Evolutionary conservation across 352 stramenopile genomes (phyloP).

Genomic region (Phytopythium litorale): DNA sequence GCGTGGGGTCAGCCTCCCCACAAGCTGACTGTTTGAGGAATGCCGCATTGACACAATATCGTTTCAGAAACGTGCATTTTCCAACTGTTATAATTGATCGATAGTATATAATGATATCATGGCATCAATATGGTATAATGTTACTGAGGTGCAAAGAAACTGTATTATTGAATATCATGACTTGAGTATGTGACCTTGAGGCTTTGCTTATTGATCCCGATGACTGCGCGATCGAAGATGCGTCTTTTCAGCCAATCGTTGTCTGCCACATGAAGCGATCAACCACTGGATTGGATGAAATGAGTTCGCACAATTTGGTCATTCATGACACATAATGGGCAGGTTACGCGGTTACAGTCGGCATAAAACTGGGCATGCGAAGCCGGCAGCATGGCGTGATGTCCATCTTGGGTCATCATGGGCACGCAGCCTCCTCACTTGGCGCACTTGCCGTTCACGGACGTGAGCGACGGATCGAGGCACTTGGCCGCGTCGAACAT

Average conservation of each 20-base stretch:
- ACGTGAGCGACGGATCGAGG: background rate
- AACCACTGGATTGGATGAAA: background rate
- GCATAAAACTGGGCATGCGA: background rate
- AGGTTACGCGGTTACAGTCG: background rate
- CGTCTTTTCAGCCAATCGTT: background rate
- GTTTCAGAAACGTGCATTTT: too few relatives aligned
- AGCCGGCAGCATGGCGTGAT: too few relatives aligned
- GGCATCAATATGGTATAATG: too few relatives aligned
- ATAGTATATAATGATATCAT: too few relatives aligned
- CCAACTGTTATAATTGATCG: too few relatives aligned
- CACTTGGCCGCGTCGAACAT: slow-evolving; percentile 10
- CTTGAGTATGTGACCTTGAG: too few relatives aligned
- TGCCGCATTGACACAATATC: too few relatives aligned
- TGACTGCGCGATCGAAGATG: too few relatives aligned
- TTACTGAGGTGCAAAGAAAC: too few relatives aligned
- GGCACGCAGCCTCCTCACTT: background rate
- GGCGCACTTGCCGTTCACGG: background rate
- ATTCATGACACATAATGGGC: background rate
- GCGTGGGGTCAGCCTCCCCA: background rate
- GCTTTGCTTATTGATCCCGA: too few relatives aligned
- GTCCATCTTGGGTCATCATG: too few relatives aligned
- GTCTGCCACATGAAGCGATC: background rate
- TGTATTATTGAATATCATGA: too few relatives aligned
- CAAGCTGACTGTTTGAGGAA: slow-evolving; percentile 1
- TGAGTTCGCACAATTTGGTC: background rate